Conservation (phyloP, 306 rosid genomes). For the Prosopis cineraria region DNA sequence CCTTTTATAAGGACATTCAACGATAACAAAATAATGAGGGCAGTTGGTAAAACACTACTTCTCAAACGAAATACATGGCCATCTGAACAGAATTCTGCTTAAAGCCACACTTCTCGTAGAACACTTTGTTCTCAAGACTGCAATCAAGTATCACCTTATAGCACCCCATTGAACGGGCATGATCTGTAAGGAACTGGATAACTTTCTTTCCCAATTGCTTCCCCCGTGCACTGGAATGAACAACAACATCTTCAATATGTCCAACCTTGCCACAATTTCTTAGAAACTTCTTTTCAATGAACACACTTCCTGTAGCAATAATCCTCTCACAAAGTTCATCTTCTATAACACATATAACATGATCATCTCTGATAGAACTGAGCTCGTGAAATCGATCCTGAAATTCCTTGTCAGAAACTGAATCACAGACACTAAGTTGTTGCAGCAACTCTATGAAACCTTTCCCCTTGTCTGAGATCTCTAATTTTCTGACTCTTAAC, state of each 20-base stretch:
- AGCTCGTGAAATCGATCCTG: conserved; percentile 65
- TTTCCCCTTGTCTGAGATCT: conserved; percentile 70
- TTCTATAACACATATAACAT: conserved; percentile 65
- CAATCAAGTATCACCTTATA: conserved; percentile 86
- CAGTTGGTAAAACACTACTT: not conserved
- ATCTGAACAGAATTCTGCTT: conserved; percentile 54
- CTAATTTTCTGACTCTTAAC: conserved; percentile 35
- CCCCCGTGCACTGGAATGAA: conserved; percentile 66
- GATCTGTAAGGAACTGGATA: conserved; percentile 58
- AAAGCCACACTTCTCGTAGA: conserved; percentile 68
- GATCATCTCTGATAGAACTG: conserved; percentile 61
- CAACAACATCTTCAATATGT: conserved; percentile 83
- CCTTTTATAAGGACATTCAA: not conserved
- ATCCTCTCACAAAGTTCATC: conserved; percentile 53
- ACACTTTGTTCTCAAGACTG: conserved; percentile 46
- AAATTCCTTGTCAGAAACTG: conserved; percentile 65
- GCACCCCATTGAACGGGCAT: conserved; percentile 68
- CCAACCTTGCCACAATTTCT: conserved; percentile 80
- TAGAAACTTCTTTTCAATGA: conserved; percentile 64
- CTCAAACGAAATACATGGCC: conserved; percentile 59
- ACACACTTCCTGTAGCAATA: conserved; percentile 59
- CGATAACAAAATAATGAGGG: not conserved
- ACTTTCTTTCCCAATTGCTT: conserved; percentile 58
- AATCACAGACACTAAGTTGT: conserved; percentile 76
- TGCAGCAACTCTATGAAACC: conserved; percentile 71